Evolutionary conservation across 345 rosid genomes (phyloP).

Genomic region (Excoecaria cochinchinensis): DNA sequence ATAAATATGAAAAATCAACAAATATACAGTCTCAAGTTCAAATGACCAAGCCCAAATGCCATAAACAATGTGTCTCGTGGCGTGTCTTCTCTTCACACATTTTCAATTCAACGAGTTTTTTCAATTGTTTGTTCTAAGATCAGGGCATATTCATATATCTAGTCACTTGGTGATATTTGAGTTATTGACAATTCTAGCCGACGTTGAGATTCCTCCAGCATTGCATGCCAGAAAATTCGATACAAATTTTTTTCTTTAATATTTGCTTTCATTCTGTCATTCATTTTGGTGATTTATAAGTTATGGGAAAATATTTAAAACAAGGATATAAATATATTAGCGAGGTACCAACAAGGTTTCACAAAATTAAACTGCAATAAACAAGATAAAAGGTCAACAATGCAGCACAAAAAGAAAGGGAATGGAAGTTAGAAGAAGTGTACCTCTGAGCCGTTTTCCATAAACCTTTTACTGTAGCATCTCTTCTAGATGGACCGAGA

Average conservation of each 20-base stretch:
- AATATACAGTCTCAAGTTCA: background rate
- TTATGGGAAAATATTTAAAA: background rate
- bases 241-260: background rate
- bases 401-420: background rate
- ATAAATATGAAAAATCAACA: background rate
- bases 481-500: conserved; percentile 80
- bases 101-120: background rate
- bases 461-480: conserved; percentile 80
- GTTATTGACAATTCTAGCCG: background rate
- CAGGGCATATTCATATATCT: background rate
- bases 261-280: background rate
- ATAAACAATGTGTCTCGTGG: background rate
- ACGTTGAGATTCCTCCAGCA: background rate
- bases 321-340: background rate
- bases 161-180: background rate
- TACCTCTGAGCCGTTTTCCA: conserved; percentile 84
- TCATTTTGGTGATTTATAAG: background rate
- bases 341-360: background rate
- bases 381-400: background rate
- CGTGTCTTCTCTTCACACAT: background rate
- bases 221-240: background rate
- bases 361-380: background rate
- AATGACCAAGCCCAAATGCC: background rate
- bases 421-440: background rate
- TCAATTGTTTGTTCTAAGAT: background rate